phyloP scores from a whole-genome alignment of 192 early-diverging fungal species.

The Podila horticola region DNA sequence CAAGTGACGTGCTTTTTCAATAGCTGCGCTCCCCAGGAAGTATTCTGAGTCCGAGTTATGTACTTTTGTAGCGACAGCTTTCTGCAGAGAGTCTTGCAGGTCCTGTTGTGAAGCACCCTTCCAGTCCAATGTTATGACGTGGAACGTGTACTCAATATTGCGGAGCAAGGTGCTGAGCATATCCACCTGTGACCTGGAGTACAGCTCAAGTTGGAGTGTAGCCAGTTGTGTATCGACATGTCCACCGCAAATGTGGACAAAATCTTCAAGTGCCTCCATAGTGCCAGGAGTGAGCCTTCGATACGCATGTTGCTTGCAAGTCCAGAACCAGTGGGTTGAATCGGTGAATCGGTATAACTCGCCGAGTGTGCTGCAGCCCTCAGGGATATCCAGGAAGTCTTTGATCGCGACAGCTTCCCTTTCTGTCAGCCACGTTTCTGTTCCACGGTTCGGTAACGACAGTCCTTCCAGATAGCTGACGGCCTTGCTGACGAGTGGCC shows the following conservation, averaged over 20 bases:
- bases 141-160: too few species aligned
- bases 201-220: too few species aligned
- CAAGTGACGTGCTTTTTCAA: too few species aligned
- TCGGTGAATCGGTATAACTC: neutral
- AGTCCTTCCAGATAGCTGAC: neutral
- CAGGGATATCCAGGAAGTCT: neutral
- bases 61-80: too few species aligned
- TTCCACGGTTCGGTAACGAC: neutral
- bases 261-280: neutral
- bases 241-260: neutral
- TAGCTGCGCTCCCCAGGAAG: too few species aligned
- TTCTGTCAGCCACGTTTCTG: neutral
- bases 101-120: too few species aligned
- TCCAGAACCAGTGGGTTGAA: neutral
- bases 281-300: neutral
- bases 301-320: neutral
- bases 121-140: too few species aligned
- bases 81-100: too few species aligned
- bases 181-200: too few species aligned
- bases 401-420: neutral
- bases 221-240: too few species aligned
- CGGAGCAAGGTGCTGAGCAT: too few species aligned
- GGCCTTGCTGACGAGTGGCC: neutral
- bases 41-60: too few species aligned
- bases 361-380: neutral